phyloP scores from a whole-genome alignment of 495 filamentous ascomycete species.

The Penicillium cataractarum region DNA sequence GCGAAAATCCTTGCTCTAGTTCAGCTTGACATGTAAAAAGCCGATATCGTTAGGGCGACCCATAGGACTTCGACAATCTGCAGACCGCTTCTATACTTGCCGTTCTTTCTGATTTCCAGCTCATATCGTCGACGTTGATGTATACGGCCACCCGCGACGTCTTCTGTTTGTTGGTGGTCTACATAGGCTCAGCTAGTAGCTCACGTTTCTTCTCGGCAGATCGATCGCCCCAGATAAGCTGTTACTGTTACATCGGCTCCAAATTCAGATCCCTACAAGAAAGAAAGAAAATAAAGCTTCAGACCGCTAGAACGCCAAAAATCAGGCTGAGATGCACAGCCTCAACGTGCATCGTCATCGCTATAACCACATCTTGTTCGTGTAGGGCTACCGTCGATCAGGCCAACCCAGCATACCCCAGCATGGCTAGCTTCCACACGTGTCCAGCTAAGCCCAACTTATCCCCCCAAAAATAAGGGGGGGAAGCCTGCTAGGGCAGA shows the following conservation, averaged over 20 bases:
- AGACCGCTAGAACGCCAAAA: not conserved
- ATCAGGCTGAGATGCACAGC: not conserved
- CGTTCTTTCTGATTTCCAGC: not conserved
- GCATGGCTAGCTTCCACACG: not conserved
- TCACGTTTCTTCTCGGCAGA: not conserved
- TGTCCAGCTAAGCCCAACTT: not conserved
- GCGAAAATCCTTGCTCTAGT: slow-evolving; percentile 11
- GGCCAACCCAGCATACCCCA: not conserved
- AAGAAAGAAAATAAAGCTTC: not conserved
- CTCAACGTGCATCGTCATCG: not conserved
- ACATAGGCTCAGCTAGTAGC: slow-evolving; percentile 3
- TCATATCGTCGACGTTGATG: not conserved
- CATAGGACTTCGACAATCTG: not conserved
- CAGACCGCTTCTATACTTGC: not conserved
- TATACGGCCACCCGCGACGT: not conserved
- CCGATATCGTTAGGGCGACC: slow-evolving; percentile 7
- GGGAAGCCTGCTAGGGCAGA: not conserved
- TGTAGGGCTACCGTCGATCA: not conserved
- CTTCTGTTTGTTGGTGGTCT: not conserved
- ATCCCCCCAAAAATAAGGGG: not conserved
- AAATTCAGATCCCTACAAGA: not conserved
- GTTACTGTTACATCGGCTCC: slow-evolving; percentile 1
- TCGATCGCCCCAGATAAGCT: slow-evolving; percentile 4
- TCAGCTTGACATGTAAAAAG: slow-evolving; percentile 14
- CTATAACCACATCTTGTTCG: not conserved